Evolutionary conservation across 2,329 filamentous ascomycete genomes (phyloP), one percentile per base, ranked within the genome.

Genomic region (Metarhizium humberi): DNA sequence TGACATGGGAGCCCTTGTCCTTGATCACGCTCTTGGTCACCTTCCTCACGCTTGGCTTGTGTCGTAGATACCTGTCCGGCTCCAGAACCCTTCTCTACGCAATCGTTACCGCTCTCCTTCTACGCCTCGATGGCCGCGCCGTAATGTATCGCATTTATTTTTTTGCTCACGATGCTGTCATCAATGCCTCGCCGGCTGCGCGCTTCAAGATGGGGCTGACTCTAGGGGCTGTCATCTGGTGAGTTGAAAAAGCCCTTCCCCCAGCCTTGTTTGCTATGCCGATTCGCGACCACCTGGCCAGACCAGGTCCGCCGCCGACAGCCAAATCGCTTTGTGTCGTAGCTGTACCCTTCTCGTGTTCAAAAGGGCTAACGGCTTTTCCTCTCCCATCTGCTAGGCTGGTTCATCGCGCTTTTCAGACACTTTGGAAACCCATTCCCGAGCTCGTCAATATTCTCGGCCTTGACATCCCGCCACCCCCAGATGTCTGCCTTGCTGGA

Each of bases 371-470:
- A 52, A 64, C 53, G 36, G 51, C 49, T 38, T 50, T 40, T 29
- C 46, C 51, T 45, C 42, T 51, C 53, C 34, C 51, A 48, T 34
- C 42, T 38, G 54, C 7, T 40, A 94, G 90, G 90, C 80, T 96
- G 58, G 78, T 91, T 57, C 87, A 89, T 69, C 86, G 94, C 67
- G 89, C 90, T 58, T 90, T 88, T 75, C 88, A 92, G 68, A 94
- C 95, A 42, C 79, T 96, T 54, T 87, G 89, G 73, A 96, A 92
- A 64, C 91, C 92, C 29, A 90, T 96, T 55, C 89, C 92, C 56
- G 86, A 95, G 60, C 82, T 99, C 50, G 92, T 97, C 64, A 86
- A 86, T 63, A 89, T 96, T 51, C 84, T 99, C 50, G 92, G 92
- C 57, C 86, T 97, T 68, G 94, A 99, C 67, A 92, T 99, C 52